Evolutionary conservation across 768 basidiomycete species (phyloP).

Genomic region (Lactarius tabidus): DNA sequence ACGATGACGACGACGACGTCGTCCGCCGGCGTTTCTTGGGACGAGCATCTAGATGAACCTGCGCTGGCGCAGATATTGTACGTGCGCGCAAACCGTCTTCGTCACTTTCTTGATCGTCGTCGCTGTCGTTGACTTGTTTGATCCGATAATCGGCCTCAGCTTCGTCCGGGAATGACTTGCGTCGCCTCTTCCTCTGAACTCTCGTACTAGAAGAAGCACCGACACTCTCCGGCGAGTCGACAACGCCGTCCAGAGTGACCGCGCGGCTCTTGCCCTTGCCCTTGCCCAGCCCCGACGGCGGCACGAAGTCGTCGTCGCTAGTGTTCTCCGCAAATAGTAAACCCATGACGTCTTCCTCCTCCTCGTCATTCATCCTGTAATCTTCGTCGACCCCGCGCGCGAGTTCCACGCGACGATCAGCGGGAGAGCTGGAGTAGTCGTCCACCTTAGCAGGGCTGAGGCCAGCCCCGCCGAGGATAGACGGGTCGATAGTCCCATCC

Average conservation of each 20-base stretch:
- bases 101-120: not conserved
- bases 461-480: slow-evolving; percentile 12
- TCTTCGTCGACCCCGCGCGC: not conserved
- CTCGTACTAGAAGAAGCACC: not conserved
- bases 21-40: not conserved
- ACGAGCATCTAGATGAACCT: not conserved
- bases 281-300: not conserved
- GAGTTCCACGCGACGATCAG: not conserved
- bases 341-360: not conserved
- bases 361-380: not conserved
- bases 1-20: too few relatives aligned
- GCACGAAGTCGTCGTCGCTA: not conserved
- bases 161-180: slow-evolving; percentile 8
- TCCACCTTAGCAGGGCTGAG: slow-evolving; percentile 5
- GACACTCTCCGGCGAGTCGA: not conserved
- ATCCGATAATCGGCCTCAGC: too few relatives aligned
- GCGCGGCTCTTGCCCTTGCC: not conserved
- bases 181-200: slow-evolving; percentile 12
- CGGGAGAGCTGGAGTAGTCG: not conserved
- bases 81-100: not conserved
- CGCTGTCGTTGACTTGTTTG: not conserved
- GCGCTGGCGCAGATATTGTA: not conserved
- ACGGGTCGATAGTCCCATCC: slow-evolving; percentile 23
- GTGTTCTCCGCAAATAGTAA: slow-evolving; percentile 1
- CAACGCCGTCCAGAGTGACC: not conserved